Percentiles rank a stretch among this genome's conserved stretches.
phyloP scores from a whole-genome alignment of 2,329 filamentous ascomycete species.

The Aspergillus quadricinctus region DNA sequence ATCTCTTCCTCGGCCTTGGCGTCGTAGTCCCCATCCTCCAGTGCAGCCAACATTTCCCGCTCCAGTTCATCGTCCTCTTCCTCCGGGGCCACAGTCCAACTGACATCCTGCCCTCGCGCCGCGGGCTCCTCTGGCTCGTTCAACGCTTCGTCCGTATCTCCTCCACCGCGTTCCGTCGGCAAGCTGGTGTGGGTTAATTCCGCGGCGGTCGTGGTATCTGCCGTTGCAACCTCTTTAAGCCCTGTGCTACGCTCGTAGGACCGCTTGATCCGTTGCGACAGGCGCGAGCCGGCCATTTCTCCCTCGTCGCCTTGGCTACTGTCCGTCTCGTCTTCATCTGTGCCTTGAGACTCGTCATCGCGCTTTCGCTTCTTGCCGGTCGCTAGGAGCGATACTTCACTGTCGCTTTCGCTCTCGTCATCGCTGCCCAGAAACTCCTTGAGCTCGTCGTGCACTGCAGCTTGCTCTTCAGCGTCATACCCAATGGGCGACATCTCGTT shows the following conservation, averaged over 20 bases:
- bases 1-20: conserved; percentile 32
- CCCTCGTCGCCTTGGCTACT: conserved; percentile 23
- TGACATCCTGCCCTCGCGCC: conserved; percentile 25
- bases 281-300: conserved; percentile 36
- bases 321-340: conserved; percentile 32
- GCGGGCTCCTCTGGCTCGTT: conserved; percentile 26
- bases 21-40: conserved; percentile 45
- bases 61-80: conserved; percentile 47
- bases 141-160: conserved; percentile 24
- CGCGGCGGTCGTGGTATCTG: conserved; percentile 12
- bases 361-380: conserved; percentile 37
- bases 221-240: conserved; percentile 34
- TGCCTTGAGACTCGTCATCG: conserved; percentile 22
- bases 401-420: conserved; percentile 48
- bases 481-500: conserved; percentile 49
- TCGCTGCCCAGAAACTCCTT: conserved; percentile 62
- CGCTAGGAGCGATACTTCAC: conserved; percentile 33
- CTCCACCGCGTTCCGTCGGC: conserved; percentile 18
- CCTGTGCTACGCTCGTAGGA: conserved; percentile 39
- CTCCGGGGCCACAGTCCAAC: conserved; percentile 24
- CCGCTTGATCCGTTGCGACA: conserved; percentile 40
- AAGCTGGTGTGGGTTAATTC: not conserved
- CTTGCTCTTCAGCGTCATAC: conserved; percentile 61
- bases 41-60: conserved; percentile 56
- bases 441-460: conserved; percentile 65